Evolutionary conservation across 805 yeast species (phyloP).

Genomic region (Kazachstania kunashirensis): DNA sequence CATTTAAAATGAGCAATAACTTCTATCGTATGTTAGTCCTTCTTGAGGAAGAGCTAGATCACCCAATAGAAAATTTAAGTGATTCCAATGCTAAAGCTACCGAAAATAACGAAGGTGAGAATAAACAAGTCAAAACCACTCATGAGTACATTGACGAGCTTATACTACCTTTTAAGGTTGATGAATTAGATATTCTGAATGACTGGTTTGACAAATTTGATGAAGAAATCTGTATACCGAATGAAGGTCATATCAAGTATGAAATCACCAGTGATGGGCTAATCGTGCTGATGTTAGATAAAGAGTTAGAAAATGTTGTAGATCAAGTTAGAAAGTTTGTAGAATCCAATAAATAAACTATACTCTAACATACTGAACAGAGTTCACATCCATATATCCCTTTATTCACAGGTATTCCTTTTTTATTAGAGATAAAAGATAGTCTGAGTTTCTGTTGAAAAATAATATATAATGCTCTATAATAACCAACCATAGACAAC

Average conservation of each 20-base stretch:
- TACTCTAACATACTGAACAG: too few species aligned
- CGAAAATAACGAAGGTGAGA: neutral
- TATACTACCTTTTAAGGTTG: constrained; percentile 23
- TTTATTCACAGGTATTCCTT: too few species aligned
- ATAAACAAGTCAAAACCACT: constrained; percentile 13
- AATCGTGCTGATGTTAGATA: constrained; percentile 26
- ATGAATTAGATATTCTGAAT: constrained; percentile 26
- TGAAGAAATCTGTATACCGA: constrained; percentile 30
- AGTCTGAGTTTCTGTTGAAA: too few species aligned
- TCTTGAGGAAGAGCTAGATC: constrained; percentile 18
- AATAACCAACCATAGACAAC: too few species aligned
- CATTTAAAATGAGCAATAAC: constrained; percentile 12
- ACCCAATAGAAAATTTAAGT: constrained; percentile 2
- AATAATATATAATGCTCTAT: too few species aligned
- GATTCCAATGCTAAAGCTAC: neutral
- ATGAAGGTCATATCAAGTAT: constrained; percentile 31
- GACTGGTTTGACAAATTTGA: constrained; percentile 31
- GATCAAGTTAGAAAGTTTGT: constrained; percentile 24
- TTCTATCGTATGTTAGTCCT: constrained; percentile 25
- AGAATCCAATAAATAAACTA: constrained; percentile 8
- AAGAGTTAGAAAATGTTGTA: constrained; percentile 21
- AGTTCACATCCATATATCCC: too few species aligned
- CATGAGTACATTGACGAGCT: constrained; percentile 30
- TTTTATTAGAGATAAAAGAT: too few species aligned
- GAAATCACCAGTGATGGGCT: constrained; percentile 32